phyloP scores from a whole-genome alignment of 2,329 filamentous ascomycete species.

The Diplodia seriata region DNA sequence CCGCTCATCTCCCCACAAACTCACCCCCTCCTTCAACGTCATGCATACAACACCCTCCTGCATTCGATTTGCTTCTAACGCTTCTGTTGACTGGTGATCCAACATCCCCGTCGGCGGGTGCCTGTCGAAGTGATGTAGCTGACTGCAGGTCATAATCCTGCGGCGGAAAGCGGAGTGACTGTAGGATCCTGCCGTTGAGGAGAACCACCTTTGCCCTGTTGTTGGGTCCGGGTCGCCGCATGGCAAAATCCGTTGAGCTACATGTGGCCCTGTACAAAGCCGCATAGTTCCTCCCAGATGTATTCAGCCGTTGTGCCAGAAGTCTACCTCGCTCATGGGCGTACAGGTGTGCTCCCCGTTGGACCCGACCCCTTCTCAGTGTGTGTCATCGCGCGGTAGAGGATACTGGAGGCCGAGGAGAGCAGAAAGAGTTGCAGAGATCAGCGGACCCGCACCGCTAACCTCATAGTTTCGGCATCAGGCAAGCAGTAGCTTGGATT shows the following conservation, averaged over 20 bases:
- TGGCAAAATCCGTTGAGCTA: background rate
- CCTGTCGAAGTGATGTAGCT: slow-evolving; percentile 4
- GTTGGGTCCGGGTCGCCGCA: background rate
- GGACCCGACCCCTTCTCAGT: background rate
- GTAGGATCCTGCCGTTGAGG: slow-evolving; percentile 14
- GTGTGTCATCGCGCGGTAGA: background rate
- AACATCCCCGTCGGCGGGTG: background rate
- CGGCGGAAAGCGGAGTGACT: background rate
- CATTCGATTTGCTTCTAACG: background rate
- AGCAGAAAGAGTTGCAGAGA: background rate
- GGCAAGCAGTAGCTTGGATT: slow-evolving; percentile 10
- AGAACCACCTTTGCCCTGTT: background rate
- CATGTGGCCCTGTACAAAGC: slow-evolving; percentile 16
- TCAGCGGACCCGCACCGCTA: slow-evolving; percentile 10
- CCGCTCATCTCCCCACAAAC: background rate
- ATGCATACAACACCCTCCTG: background rate
- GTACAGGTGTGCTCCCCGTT: slow-evolving; percentile 16
- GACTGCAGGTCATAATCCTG: slow-evolving; percentile 7
- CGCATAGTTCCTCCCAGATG: background rate
- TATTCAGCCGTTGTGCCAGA: background rate
- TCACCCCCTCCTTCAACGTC: slow-evolving; percentile 5
- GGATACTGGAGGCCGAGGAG: background rate
- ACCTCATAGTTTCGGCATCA: slow-evolving; percentile 10
- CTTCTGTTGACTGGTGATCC: background rate
- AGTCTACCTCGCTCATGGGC: slow-evolving; percentile 7